These are phyloP conservation scores for Aspergillus sp. DNA, from an alignment of 2,329 filamentous ascomycete species.

Conservation along the genomic window DNA sequence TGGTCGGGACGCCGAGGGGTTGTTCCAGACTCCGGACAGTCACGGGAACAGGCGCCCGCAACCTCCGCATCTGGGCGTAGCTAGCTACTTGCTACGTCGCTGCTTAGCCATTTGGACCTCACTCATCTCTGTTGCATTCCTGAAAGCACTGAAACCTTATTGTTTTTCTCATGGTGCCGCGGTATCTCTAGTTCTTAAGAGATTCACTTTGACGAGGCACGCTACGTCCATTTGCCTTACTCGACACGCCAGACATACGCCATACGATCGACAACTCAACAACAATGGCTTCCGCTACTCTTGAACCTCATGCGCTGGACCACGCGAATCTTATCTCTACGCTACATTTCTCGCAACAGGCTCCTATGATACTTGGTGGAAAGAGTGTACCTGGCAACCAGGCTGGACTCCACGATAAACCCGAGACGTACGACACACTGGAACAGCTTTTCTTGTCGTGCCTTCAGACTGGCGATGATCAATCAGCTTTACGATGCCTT, in stretches of 20 bases:
- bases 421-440: conserved; percentile 79
- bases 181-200: background rate
- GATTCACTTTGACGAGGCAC: no score
- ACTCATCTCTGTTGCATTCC: no score
- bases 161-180: no score
- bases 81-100: no score
- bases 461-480: conserved; percentile 79
- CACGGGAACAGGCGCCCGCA: conserved; percentile 5
- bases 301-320: conserved; percentile 18
- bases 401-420: no score
- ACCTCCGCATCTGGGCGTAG: no score
- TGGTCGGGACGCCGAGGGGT: no score
- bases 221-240: no score
- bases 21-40: background rate
- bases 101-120: no score
- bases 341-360: conserved; percentile 43
- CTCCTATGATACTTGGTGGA: conserved; percentile 39
- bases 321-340: conserved; percentile 47
- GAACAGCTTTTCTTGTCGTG: conserved; percentile 86
- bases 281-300: conserved; percentile 14
- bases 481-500: conserved; percentile 72
- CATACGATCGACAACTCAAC: background rate
- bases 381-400: conserved; percentile 56
- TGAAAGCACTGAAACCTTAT: no score
- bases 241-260: no score